These are phyloP conservation scores for Leptographium wingfieldii DNA, from an alignment of 2,329 filamentous ascomycete species.

Conservation along the genomic window DNA sequence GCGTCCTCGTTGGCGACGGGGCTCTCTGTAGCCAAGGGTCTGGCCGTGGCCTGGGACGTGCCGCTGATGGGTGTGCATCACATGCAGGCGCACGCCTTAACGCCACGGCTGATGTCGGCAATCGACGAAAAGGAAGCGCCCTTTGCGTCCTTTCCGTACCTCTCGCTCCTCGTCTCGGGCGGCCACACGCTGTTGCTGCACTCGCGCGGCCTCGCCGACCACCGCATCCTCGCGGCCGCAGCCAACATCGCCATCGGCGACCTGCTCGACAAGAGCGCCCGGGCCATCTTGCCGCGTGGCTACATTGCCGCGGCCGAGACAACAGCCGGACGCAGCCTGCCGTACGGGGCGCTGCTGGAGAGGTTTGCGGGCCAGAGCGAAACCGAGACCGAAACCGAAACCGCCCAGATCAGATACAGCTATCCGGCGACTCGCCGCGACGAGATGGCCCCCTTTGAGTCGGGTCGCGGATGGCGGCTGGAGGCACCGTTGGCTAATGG, in stretches of 20 bases:
- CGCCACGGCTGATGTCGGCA: constrained; percentile 62
- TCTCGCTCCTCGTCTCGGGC: constrained; percentile 80
- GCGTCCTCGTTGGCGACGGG: constrained; percentile 63
- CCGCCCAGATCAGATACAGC: constrained; percentile 31
- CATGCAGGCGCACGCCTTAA: constrained; percentile 94
- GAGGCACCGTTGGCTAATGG: constrained; percentile 46
- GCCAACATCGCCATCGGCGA: constrained; percentile 82
- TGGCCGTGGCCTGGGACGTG: constrained; percentile 70
- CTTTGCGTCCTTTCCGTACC: constrained; percentile 58
- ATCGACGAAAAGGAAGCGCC: constrained; percentile 2
- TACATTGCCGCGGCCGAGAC: constrained; percentile 32
- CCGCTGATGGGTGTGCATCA: constrained; percentile 84
- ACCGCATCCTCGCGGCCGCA: constrained; percentile 60
- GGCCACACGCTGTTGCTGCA: constrained; percentile 82
- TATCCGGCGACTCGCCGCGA: constrained; percentile 45
- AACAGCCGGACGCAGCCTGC: constrained; percentile 39
- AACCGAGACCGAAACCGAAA: constrained; percentile 2
- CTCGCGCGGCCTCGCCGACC: constrained; percentile 54
- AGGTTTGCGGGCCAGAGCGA: constrained; percentile 44
- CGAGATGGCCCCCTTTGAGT: constrained; percentile 35
- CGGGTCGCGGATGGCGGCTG: constrained; percentile 47
- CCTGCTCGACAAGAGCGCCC: constrained; percentile 75
- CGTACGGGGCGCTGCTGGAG: constrained; percentile 74
- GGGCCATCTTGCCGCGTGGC: constrained; percentile 55
- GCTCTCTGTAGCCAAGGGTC: constrained; percentile 72